Evolutionary conservation across 164 flowering plant species (phyloP).

Genomic region (Dillenia turbinata): DNA sequence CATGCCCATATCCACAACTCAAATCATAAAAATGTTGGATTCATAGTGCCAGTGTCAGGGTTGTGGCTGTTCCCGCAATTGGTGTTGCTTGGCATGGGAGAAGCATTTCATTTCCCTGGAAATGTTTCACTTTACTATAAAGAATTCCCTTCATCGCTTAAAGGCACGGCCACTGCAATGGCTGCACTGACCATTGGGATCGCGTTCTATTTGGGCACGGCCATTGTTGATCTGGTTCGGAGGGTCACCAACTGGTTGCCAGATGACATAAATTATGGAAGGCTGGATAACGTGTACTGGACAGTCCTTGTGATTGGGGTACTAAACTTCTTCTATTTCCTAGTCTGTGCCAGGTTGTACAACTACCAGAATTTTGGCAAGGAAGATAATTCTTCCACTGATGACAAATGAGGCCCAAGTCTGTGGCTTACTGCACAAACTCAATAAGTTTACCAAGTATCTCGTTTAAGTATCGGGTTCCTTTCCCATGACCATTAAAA

Average conservation of each 20-base stretch:
- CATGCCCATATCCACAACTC: neutral
- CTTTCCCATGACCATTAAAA: no score
- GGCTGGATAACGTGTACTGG: conserved; percentile 44
- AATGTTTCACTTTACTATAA: conserved; percentile 43
- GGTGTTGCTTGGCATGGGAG: conserved; percentile 33
- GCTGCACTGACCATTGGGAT: conserved; percentile 20
- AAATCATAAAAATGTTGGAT: no score
- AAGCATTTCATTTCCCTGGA: conserved; percentile 53
- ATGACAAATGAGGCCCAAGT: no score
- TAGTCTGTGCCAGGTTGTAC: conserved; percentile 25
- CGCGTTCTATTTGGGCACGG: conserved; percentile 30
- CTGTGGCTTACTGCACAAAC: no score
- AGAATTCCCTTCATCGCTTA: conserved; percentile 37
- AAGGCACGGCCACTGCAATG: conserved; percentile 38
- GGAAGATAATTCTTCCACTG: neutral
- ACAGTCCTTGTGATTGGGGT: conserved; percentile 24
- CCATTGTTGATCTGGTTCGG: conserved; percentile 17
- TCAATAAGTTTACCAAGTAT: no score
- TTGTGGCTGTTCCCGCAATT: conserved; percentile 40
- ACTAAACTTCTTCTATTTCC: conserved; percentile 25
- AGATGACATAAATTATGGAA: conserved; percentile 32
- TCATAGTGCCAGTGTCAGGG: conserved; percentile 24
- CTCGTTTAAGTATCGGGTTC: no score
- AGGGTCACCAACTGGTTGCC: conserved; percentile 36
- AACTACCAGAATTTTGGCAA: conserved; percentile 11